A percentile compares a stretch with the other conserved stretches of the same genome.
These are phyloP conservation scores for Geranium brycei DNA, from an alignment of 345 rosid genomes.

Conservation along the genomic window DNA sequence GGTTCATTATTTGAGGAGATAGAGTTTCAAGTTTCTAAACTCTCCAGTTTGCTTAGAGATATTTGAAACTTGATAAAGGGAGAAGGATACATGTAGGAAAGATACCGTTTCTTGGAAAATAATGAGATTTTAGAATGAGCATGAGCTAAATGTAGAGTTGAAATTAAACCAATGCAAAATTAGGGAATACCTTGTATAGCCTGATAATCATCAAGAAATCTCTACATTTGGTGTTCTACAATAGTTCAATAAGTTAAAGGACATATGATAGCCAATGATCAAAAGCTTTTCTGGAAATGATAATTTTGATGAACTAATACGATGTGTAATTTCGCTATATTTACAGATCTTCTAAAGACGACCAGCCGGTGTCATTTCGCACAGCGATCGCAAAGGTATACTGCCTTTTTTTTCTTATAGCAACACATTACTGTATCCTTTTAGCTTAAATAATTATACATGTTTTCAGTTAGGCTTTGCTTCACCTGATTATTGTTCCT, in stretches of 20 bases:
- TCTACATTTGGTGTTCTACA: too few relatives aligned
- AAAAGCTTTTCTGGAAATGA: neutral
- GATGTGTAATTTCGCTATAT: neutral
- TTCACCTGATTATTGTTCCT: neutral
- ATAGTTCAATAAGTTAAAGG: neutral
- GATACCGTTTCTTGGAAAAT: neutral
- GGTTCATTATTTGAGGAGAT: neutral
- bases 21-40: neutral
- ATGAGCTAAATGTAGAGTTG: too few relatives aligned
- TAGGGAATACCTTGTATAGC: too few relatives aligned
- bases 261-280: neutral
- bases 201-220: too few relatives aligned
- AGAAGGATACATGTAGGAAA: neutral
- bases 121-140: too few relatives aligned
- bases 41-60: neutral
- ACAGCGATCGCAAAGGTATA: slow-evolving; percentile 76
- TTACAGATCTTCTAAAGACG: slow-evolving; percentile 57
- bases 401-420: slow-evolving; percentile 3
- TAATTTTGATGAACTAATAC: neutral
- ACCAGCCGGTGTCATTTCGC: slow-evolving; percentile 66
- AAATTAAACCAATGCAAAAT: too few relatives aligned
- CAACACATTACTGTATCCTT: neutral
- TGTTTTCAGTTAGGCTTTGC: slow-evolving; percentile 1
- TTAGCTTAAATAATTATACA: neutral
- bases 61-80: neutral